These are phyloP conservation scores for Phialocephala subalpina DNA, from an alignment of 2,329 filamentous ascomycete genomes.

Conservation along the genomic window DNA sequence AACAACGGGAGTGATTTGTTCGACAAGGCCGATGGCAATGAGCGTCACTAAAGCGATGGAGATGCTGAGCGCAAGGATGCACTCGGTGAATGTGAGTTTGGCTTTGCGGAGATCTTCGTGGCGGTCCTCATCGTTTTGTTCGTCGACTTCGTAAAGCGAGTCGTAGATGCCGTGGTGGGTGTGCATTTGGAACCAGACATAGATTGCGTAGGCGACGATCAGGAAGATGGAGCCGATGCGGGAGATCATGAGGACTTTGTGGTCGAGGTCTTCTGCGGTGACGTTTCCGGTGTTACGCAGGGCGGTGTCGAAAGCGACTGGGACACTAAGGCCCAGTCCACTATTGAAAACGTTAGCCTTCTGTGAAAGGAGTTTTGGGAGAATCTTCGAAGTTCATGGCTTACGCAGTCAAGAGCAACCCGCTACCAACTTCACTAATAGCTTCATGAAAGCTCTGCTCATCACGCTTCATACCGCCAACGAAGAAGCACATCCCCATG, in stretches of 20 bases:
- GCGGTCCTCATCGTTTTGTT: slow-evolving; percentile 70
- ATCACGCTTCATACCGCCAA: slow-evolving; percentile 73
- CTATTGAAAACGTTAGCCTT: slow-evolving; percentile 35
- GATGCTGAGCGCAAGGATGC: slow-evolving; percentile 68
- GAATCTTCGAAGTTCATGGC: too few species aligned
- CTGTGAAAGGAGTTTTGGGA: not conserved
- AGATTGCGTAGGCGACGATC: slow-evolving; percentile 72
- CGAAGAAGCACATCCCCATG: slow-evolving; percentile 83
- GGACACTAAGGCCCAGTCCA: slow-evolving; percentile 53
- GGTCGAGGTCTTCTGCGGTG: slow-evolving; percentile 51
- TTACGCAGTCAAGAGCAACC: slow-evolving; percentile 78
- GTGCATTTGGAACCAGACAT: slow-evolving; percentile 74
- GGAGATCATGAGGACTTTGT: slow-evolving; percentile 70
- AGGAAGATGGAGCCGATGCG: slow-evolving; percentile 76
- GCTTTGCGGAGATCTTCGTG: slow-evolving; percentile 65
- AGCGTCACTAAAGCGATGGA: slow-evolving; percentile 75
- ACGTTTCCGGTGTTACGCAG: slow-evolving; percentile 41
- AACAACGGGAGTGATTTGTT: slow-evolving; percentile 72
- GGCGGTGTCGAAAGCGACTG: slow-evolving; percentile 55
- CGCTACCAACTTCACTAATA: slow-evolving; percentile 80
- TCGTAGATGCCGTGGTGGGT: slow-evolving; percentile 82
- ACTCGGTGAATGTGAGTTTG: slow-evolving; percentile 80
- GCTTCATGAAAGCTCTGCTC: slow-evolving; percentile 77
- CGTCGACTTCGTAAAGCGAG: slow-evolving; percentile 75
- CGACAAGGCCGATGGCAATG: slow-evolving; percentile 77